Conservation (phyloP, 306 rosid species). For the Calophaca sinica region DNA sequence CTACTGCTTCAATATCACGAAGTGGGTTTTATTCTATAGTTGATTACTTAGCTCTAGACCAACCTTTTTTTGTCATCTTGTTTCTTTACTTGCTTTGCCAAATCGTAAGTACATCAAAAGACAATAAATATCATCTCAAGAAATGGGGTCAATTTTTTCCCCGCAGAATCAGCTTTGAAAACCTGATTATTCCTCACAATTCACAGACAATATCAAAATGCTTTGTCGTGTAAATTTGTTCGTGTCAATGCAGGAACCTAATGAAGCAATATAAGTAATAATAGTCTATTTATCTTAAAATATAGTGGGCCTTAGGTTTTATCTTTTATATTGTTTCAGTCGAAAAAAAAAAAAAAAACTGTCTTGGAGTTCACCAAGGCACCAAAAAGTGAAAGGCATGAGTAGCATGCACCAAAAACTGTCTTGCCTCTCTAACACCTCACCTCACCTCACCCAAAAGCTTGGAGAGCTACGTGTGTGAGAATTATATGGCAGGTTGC, state of each 20-base stretch:
- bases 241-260: constrained; percentile 13
- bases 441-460: constrained; percentile 1
- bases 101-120: not conserved
- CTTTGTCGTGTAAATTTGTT: not conserved
- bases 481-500: constrained; percentile 3
- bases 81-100: constrained; percentile 30
- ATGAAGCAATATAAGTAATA: not conserved
- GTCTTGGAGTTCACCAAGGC: constrained; percentile 7
- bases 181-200: not conserved
- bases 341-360: not conserved
- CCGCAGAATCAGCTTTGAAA: not conserved
- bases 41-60: not conserved
- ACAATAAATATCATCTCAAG: constrained; percentile 1
- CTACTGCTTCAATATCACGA: constrained; percentile 21
- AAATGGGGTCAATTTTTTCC: not conserved
- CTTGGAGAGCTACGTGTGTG: constrained; percentile 15
- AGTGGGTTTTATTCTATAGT: constrained; percentile 9
- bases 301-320: not conserved
- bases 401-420: too few relatives aligned
- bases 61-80: not conserved
- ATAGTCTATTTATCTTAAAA: not conserved
- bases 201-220: not conserved
- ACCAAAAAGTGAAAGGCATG: constrained; percentile 10
- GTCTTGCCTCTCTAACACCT: constrained; percentile 20
- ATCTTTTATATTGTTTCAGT: constrained; percentile 1